Base-by-base conservation (phyloP, 1,284 basidiomycete species). In the Athelia sp. region DNA sequence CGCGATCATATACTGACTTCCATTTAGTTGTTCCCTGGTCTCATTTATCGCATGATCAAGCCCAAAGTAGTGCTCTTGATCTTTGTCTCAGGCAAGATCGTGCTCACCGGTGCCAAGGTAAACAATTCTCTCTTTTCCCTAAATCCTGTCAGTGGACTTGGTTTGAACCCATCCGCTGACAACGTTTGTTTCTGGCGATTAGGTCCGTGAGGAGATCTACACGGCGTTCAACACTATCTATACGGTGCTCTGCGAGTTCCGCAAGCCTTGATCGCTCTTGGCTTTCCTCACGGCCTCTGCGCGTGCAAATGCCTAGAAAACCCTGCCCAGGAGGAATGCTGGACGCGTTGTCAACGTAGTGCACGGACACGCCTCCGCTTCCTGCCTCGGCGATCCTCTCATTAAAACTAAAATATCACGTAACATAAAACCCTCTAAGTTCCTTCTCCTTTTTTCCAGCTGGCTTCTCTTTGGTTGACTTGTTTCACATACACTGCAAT, bases 21-120 rank as follows among this genome's bases (percentile, higher is more conserved):
- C 19, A n/a, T 34, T 13, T 57, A 98, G 93, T 75, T 99, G 50
- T 99, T 99, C 84, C 97, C 97, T 51, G 96, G 97, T 62, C 80
- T 99, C 43, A 99, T 99, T 67, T 99, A 99, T 67, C 91, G 97
- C 61, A 99, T 99, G 97, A 91, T 98, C 73, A 98, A 99, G 71
- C 97, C 97, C 13, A 99, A 99, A 73, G 97, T 99, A 56, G 97
- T 99, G 48, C 75, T 99, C 31, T 79, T 99, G 51, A 99, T 99
- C 65, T 99, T 99, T 71, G 97, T 99, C 11, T 98, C 94, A 17
- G 97, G 97, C 52, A 99, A 99, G 78, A 98, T 99, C 60, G 96
- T 99, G 53, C 76, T 99, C 62, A 99, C 97, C 15, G 96, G 97
- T 68, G 97, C 96, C 43, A 99, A 99, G 86, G 94, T 93, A 70